Evolutionary conservation across 1,284 basidiomycete species (phyloP), one percentile per base, ranked within the genome.

Genomic region (Apiotrichum porosum): DNA sequence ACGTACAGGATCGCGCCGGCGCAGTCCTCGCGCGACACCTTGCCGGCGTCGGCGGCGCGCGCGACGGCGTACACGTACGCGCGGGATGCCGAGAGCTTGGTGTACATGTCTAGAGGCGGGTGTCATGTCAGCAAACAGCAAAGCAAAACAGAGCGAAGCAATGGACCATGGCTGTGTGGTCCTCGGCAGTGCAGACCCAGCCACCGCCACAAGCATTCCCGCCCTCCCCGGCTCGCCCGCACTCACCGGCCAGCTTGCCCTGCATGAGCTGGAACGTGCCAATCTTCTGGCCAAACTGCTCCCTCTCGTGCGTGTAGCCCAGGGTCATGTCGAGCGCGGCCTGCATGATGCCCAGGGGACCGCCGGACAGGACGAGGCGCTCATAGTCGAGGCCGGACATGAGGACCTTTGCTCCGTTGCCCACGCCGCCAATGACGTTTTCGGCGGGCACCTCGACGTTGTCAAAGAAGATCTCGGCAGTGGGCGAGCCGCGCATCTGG

Each of bases 211-310:
- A 34, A 14, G n/a, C n/a, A 3, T 28, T 24, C 14, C 4, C 6
- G 42, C 12, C n/a, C 31, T 6, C 31, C n/a, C 31, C 31, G 31
- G 13, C 6, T 32, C 31, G 33, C 24, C 17, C 37, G 17, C 15
- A 55, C 65, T 51, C 37, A 66, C 66, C 67, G 15, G 77, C 76
- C 49, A 77, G 65, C 61, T 76, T 73, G 81, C 88, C 92, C 81
- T 97, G 93, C 84, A 97, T 92, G 45, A 95, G 74, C 71, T 97
- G 92, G 78, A 97, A 95, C 30, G 85, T 84, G n/a, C 85, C 93
- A 41, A 97, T 79, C 4, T 84, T 82, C 61, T 83, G 80, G 34
- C 84, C 87, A 62, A 97, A 97, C 67, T 97, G 92, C 71, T 90
- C 83, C 57, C 92, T 80, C 52, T 92, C 83, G 68, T 97, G 92